Base-by-base conservation (phyloP, 805 yeast species). In the Monosporozyma unispora region DNA sequence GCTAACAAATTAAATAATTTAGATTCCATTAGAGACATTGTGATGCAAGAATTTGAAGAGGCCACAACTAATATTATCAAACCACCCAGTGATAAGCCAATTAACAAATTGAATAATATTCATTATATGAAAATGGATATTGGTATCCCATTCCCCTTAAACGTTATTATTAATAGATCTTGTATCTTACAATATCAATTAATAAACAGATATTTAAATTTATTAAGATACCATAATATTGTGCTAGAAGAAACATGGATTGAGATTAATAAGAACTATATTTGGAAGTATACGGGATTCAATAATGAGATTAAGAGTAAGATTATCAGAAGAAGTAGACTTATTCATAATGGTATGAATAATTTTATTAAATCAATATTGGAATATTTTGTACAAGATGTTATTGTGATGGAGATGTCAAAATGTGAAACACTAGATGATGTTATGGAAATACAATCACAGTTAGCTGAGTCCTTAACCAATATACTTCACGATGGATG, bases 141-240 rank as follows among this genome's bases (percentile, higher is more conserved):
- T 7, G 66, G 74, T n/a, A 64, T 90, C 21, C 96, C 97, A 3
- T 93, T 87, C 61, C 99, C 99, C 0, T 67, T 88, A 45, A 88
- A 88, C 58, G 71, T 91, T 23, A 72, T 93, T 0, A 69, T 88
- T 0, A 80, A 85, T 16, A 77, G 81, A 48, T 83, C 88, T 14
- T 79, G 82, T 23, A 70, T 87, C 16, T 75, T 81, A 45, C 87
- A 93, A 54, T 88, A 84, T 60, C 96, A 91, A 62, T 70, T 87
- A 33, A 69, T 89, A 44, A 87, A 86, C 57, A 77, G 96, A 54
- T 81, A 86, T 54, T 70, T 85, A 37, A 64, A 82, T 39, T 74
- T 80, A 29, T 60, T 87, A n/a, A 81, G 81, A 52, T 80, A 78
- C 58, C 72, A 85, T 6, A 80, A 79, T 56, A 75, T 76, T 53